Evolutionary conservation across 768 basidiomycete genomes (phyloP), one percentile per base, ranked within the genome.

Genomic region (Tulasnella sp.): DNA sequence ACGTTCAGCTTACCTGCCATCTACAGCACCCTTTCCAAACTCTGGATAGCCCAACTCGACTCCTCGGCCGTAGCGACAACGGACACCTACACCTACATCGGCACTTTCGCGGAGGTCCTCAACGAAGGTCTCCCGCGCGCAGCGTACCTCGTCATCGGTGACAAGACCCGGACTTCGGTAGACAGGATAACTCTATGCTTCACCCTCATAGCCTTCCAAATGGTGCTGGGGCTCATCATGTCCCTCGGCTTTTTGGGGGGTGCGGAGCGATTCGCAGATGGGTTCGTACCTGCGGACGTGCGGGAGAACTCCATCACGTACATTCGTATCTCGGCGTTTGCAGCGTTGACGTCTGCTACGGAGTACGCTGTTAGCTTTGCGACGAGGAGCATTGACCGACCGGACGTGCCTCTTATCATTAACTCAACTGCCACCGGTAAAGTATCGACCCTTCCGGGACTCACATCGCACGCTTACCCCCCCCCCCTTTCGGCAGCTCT

Each of bases 1-100:
- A 65, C 73, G 35, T 77, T 77, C 62, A 42, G 72, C 19, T 67
- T 77, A 5, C 76, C 76, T 17, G 76, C 76, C 2, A n/a, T 77
- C 44, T 77, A 77, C 44, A 52, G 36, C 17, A 77, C 76, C 22
- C 76, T 77, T 12, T 37, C 39, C 47, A 77, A 77, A 40, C 67
- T 77, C 3, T 77, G 76, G 76, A 66, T 77, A 16, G 76, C 76
- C 41, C 67, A 74, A 17, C 75, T 77, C 36, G 76, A 75, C 64
- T 62, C 68, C 3, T 47, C 40, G 32, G n/a, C 72, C 2, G 76
- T 77, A 8, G 74, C 67, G 29, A 75, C 76, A 2, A 76, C 76
- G 67, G 75, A 76, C 52, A 59, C 68, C 16, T 72, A 70, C 34
- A 77, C 76, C 22, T 75, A 75, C 73, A 74, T 75, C 64, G 65